Evolutionary conservation across 2,329 filamentous ascomycete genomes (phyloP), one percentile per base, ranked within the genome.

Genomic region (Ceratocystis eucalypticola): DNA sequence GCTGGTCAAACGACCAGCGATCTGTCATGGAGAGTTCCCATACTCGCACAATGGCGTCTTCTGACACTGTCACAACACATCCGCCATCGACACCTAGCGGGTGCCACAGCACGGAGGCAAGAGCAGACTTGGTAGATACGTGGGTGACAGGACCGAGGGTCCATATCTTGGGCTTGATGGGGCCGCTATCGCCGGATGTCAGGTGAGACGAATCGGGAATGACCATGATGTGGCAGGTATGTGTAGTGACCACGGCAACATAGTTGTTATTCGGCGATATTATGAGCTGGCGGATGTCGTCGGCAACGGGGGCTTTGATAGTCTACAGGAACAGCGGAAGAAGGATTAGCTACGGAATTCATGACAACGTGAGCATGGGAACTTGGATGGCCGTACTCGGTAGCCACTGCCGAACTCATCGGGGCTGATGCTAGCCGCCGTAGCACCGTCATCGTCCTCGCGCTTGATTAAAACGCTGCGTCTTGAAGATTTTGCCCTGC

Each of bases 81-180:
- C 85, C 86, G 41, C 89, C 89, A 69, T 88, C 84, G 10, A 93
- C 86, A 1, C 92, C 92, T 0, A 97, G 79, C 0, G 94, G 94
- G 76, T 99, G 94, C 93, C 94, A 99, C 67, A 96, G 72, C 3
- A 87, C 88, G 1, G 91, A 90, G 25, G 87, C 86, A 66, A 99
- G 81, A 1, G 89, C 84, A 6, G 91, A 84, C 70, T 91, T 87
- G 61, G 93, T 90, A 62, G 92, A 87, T 62, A 96, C 91, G 75
- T 97, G 93, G 2, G 88, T 91, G 2, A 91, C 95, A 37, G 92
- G 91, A 1, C 93, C 93, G n/a, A 97, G 80, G 22, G 93, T 93
- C 77, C 90, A 95, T 65, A 90, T 90, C 75, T 90, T 95, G 37
- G 92, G 81, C 72, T 89, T 89, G 71, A 96, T 80, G 4, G 87